These are phyloP conservation scores for Ophiocordyceps australis DNA, from an alignment of 2,329 filamentous ascomycete species.

Conservation along the genomic window DNA sequence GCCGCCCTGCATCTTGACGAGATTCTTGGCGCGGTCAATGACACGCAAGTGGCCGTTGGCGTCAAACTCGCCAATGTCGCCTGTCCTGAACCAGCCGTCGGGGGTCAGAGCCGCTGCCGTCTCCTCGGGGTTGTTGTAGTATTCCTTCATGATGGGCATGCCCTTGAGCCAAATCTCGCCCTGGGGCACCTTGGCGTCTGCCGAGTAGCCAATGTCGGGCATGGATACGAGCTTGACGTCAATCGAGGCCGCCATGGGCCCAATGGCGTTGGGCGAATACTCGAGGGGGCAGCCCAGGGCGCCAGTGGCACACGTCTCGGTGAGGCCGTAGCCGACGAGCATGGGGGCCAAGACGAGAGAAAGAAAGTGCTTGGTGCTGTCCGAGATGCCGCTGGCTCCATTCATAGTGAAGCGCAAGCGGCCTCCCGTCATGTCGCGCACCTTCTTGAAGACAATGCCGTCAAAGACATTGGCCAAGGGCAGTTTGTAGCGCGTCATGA, in stretches of 20 bases:
- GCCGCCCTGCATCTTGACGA: slow-evolving; percentile 87
- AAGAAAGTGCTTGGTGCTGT: slow-evolving; percentile 77
- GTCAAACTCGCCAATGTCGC: slow-evolving; percentile 87
- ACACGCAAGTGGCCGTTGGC: slow-evolving; percentile 62
- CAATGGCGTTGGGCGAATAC: slow-evolving; percentile 62
- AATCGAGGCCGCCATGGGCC: slow-evolving; percentile 56
- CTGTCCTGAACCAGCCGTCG: slow-evolving; percentile 95
- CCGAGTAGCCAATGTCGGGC: slow-evolving; percentile 69
- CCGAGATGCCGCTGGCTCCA: slow-evolving; percentile 77
- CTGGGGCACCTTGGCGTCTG: slow-evolving; percentile 60
- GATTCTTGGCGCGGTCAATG: slow-evolving; percentile 95
- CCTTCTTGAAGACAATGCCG: slow-evolving; percentile 73
- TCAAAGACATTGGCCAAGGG: slow-evolving; percentile 59
- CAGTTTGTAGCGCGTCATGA: slow-evolving; percentile 37
- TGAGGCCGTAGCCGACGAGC: slow-evolving; percentile 86
- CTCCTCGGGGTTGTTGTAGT: slow-evolving; percentile 76
- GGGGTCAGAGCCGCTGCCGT: slow-evolving; percentile 58
- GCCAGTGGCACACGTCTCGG: slow-evolving; percentile 77
- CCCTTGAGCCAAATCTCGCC: slow-evolving; percentile 88
- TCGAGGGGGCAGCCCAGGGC: slow-evolving; percentile 69
- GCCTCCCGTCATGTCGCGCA: slow-evolving; percentile 80
- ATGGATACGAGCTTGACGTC: slow-evolving; percentile 90
- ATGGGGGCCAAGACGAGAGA: slow-evolving; percentile 87
- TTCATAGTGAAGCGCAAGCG: slow-evolving; percentile 82
- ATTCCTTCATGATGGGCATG: slow-evolving; percentile 53